Evolutionary conservation across 2,329 filamentous ascomycete genomes (phyloP).

Genomic region (Microcera coccophila): DNA sequence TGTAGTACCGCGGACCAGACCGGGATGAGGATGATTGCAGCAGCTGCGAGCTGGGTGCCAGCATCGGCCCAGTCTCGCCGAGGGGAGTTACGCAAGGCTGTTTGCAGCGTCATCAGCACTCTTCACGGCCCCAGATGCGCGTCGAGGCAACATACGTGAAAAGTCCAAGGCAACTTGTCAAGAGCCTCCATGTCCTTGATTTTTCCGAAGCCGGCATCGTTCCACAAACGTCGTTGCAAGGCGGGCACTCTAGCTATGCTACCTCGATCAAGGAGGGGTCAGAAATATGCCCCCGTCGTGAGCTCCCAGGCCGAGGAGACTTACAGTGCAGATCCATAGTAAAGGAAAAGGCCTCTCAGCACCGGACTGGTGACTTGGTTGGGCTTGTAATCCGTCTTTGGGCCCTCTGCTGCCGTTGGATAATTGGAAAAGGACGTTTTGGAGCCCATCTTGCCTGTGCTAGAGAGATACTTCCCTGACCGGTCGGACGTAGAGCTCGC

Average conservation of each 20-base stretch:
- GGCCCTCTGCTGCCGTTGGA: slow-evolving; percentile 34
- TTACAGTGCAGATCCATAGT: slow-evolving; percentile 59
- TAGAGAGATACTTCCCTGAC: no score
- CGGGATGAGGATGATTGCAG: slow-evolving; percentile 39
- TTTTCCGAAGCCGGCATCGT: slow-evolving; percentile 57
- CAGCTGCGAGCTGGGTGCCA: slow-evolving; percentile 41
- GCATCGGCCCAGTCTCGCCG: slow-evolving; percentile 33
- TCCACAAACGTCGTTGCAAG: slow-evolving; percentile 65
- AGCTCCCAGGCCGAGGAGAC: no score
- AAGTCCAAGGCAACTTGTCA: slow-evolving; percentile 41
- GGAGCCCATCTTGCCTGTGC: no score
- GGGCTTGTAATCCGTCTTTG: slow-evolving; percentile 35
- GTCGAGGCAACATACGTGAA: slow-evolving; percentile 41
- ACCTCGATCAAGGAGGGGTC: neutral
- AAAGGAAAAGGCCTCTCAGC: slow-evolving; percentile 61
- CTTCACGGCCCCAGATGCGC: neutral
- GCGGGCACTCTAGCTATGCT: slow-evolving; percentile 59
- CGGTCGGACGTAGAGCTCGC: no score
- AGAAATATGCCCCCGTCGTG: no score
- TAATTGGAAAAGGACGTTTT: slow-evolving; percentile 47
- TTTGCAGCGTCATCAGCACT: neutral
- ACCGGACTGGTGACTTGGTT: slow-evolving; percentile 61
- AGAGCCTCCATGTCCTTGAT: slow-evolving; percentile 47
- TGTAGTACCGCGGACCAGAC: slow-evolving; percentile 56
- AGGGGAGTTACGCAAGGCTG: slow-evolving; percentile 59